A percentile compares a stretch with the other conserved stretches of the same genome.
Conservation (phyloP, 768 basidiomycete species). For the Podaxis sp. region DNA sequence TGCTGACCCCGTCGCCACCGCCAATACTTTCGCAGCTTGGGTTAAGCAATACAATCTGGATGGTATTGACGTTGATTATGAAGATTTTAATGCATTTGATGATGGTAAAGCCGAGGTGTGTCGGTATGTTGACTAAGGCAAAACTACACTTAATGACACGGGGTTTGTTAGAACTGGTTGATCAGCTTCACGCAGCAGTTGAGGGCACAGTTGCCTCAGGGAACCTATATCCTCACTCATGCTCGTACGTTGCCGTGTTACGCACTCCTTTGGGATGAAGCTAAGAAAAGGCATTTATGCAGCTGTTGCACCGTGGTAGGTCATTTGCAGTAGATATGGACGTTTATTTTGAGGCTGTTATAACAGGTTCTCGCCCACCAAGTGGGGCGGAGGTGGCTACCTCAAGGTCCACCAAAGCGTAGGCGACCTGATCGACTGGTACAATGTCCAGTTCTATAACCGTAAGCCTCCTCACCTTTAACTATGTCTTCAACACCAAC, state of each 20-base stretch:
- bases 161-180: slow-evolving; percentile 38
- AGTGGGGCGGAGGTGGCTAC: slow-evolving; percentile 49
- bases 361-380: slow-evolving; percentile 36
- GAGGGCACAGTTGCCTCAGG: slow-evolving; percentile 42
- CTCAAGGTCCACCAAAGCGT: slow-evolving; percentile 46
- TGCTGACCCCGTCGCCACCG: slow-evolving; percentile 58
- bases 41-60: slow-evolving; percentile 59
- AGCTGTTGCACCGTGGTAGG: slow-evolving; percentile 48
- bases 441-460: slow-evolving; percentile 46
- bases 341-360: neutral
- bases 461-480: slow-evolving; percentile 24
- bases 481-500: slow-evolving; percentile 3
- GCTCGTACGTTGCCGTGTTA: slow-evolving; percentile 36
- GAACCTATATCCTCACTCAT: slow-evolving; percentile 49
- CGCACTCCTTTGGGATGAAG: neutral
- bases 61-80: slow-evolving; percentile 75
- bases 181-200: slow-evolving; percentile 49
- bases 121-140: neutral
- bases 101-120: slow-evolving; percentile 49
- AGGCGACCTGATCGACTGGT: slow-evolving; percentile 63
- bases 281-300: neutral
- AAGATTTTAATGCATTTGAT: slow-evolving; percentile 64
- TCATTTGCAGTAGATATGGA: slow-evolving; percentile 22
- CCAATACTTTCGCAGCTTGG: slow-evolving; percentile 61
- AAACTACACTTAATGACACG: neutral